Evolutionary conservation across 2,329 filamentous ascomycete species (phyloP), one percentile per base, ranked within the genome.

Genomic region (Coniochaeta ligniaria): DNA sequence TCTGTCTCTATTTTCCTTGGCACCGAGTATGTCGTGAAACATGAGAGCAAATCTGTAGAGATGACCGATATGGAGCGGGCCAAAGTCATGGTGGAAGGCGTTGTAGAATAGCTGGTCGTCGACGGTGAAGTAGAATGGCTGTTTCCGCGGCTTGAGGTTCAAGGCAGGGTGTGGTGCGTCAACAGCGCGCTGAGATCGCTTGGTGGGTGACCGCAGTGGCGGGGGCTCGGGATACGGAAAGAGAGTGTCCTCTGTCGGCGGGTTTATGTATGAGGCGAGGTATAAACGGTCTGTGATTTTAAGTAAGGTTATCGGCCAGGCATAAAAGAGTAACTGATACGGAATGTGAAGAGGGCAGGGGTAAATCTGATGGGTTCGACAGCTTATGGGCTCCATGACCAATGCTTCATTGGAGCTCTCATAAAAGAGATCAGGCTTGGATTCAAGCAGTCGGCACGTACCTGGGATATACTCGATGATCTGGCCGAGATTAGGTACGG

Each of bases 31-130:
- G 69, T 98, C 94, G 72, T 99, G 95, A 72, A 99, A 92, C 69
- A 94, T 89, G 59, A 98, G 90, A 5, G 95, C 94, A 74, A 98
- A 99, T 64, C 95, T 86, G 80, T 98, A 99, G 45, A 99, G 80
- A 74, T 99, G 95, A 28, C 95, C 95, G 67, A 99, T 96, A 79
- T 99, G 95, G 62, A 99, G 81, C 70, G 95, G 95, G 69, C 95
- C 95, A 74, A 99, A 99, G 77, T 99, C 95, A 70, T 96, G 93
- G 77, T 98, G 93, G 76, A 99, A 99, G 35, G 94, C 93, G 75
- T 99, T 99, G 82, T 99, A 99, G 55, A 96, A 83, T 52, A 99
- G 86, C 45, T 82, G 89, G 72, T 96, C 91, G 72, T 99, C 95
- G 66, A 98, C 88, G 58, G 92, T 94, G 76, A 99, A 99, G 78